phyloP scores from a whole-genome alignment of 345 rosid genomes.

The Salix suchowensis region DNA sequence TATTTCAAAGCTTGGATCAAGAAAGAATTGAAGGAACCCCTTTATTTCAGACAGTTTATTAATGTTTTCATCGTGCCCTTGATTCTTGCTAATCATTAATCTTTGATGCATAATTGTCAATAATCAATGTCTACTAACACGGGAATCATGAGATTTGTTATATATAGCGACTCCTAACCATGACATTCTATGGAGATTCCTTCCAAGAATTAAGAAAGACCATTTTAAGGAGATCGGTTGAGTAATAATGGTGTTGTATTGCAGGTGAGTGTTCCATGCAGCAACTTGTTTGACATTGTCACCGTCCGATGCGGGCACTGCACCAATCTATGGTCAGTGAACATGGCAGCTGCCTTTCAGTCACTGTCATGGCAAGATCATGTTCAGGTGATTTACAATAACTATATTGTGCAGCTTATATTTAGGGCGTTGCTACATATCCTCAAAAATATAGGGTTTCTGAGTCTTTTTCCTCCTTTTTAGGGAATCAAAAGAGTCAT shows the following conservation, averaged over 20 bases:
- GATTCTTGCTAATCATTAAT: not conserved
- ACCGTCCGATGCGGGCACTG: conserved; percentile 99
- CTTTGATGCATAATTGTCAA: not conserved
- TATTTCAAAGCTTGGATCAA: not conserved
- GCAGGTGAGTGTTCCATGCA: conserved; percentile 98
- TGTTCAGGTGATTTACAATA: conserved; percentile 42
- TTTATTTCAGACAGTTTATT: not conserved
- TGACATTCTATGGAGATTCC: too few relatives aligned
- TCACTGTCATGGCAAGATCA: conserved; percentile 64
- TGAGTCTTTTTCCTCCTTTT: conserved; percentile 13
- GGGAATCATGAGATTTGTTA: not conserved
- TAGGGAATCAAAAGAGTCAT: conserved; percentile 21
- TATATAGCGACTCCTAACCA: not conserved
- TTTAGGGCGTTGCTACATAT: conserved; percentile 16
- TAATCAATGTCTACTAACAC: not conserved
- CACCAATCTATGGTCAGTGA: conserved; percentile 90
- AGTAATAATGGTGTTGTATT: not conserved
- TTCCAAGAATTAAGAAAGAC: too few relatives aligned
- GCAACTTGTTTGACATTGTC: conserved; percentile 74
- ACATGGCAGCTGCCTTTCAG: conserved; percentile 94
- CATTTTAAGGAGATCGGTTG: not conserved
- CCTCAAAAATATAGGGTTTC: conserved; percentile 41
- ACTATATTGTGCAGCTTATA: conserved; percentile 1
- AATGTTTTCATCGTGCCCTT: not conserved
- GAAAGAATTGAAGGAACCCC: not conserved